Base-by-base conservation (phyloP, 495 filamentous ascomycete species). In the Sabuloglossum arenarium region DNA sequence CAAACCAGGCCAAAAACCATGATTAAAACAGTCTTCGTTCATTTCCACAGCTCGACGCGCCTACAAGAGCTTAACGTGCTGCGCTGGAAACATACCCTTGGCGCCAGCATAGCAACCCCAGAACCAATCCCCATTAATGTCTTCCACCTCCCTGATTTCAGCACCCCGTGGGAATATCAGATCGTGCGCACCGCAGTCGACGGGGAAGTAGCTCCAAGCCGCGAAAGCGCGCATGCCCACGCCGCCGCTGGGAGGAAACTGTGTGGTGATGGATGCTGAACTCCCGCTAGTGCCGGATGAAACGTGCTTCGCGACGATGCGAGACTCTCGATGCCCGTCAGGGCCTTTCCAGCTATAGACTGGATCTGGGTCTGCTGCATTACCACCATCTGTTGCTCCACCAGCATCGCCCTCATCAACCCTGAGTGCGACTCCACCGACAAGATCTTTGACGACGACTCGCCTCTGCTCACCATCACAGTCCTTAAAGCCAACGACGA, bases 61-160 rank as follows among this genome's bases (percentile, higher is more conserved):
- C 24, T 32, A 34, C 49, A 74, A 46, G 25, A 76, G 53, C 60
- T 64, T 66, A 30, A 86, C 82, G 74, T 86, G 85, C 28, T 73
- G 69, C 23, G 79, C 78, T 3, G 87, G 87, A 66, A 94, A 89
- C 59, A 94, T 58, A 0, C 87, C 87, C 57, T 73, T 77, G 30
- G 65, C 68, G 19, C 85, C 86, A 64, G 83, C 81, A 73, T 93
- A 95, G 32, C 73, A 77, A 0, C 88, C 88, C 70, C 79, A 79
- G 56, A 72, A 85, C 87, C 87, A 95, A 66, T 93, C 86, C 39
- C 79, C 85, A 67, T 91, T 94, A 46, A 89, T 77, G 66, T 29
- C 21, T 67, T 85, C 79, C 32, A 79, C 79, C 71, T 94, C 88
- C 2, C 73, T 71, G 11, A 95, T 75, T 67, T 90, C 85, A 0